A percentile compares a stretch with the other conserved stretches of the same genome.
phyloP scores from a whole-genome alignment of 139 green algal genomes.

The Tetradesmus obliquus region DNA sequence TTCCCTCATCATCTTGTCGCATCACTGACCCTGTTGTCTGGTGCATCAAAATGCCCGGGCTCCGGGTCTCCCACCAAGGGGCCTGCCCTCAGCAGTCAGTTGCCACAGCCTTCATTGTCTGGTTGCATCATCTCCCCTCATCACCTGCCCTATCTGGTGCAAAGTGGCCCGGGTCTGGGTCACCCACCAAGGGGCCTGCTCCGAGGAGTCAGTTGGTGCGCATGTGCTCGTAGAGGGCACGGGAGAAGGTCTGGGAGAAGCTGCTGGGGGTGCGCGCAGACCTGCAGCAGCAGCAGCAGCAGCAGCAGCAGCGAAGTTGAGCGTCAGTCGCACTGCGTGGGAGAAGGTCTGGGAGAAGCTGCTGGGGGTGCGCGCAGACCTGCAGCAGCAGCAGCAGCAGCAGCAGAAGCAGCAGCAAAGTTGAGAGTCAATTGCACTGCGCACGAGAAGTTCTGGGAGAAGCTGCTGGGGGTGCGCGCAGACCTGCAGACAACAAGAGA shows the following conservation, averaged over 20 bases:
- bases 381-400: not conserved
- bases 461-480: not conserved
- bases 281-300: not conserved
- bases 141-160: too few species aligned
- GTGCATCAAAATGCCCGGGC: too few species aligned
- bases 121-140: too few species aligned
- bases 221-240: slow-evolving; percentile 44
- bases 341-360: slow-evolving; percentile 36
- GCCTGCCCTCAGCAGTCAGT: too few species aligned
- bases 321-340: not conserved
- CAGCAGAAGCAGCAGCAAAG: not conserved
- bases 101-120: too few species aligned
- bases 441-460: slow-evolving; percentile 34
- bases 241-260: slow-evolving; percentile 36
- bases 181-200: not conserved
- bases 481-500: not conserved
- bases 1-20: too few species aligned
- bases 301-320: not conserved
- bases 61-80: too few species aligned
- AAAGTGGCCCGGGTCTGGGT: not conserved
- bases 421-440: not conserved
- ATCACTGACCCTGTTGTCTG: too few species aligned
- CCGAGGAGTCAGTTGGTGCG: slow-evolving; percentile 38
- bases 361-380: not conserved
- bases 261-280: not conserved